Evolutionary conservation across 2,329 filamentous ascomycete species (phyloP).

Genomic region (Fusarium pseudonygamai): DNA sequence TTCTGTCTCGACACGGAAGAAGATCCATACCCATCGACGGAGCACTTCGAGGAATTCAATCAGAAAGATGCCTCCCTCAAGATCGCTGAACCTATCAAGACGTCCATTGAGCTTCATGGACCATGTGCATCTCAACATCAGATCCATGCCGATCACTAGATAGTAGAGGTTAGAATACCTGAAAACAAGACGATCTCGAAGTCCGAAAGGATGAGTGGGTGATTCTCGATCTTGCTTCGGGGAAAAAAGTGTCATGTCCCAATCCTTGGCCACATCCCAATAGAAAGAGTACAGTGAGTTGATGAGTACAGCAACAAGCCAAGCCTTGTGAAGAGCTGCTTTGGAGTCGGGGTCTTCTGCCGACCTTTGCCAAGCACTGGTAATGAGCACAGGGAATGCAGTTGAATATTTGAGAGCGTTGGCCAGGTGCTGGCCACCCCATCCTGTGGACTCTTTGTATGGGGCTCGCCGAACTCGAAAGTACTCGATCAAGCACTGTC

Average conservation of each 20-base stretch:
- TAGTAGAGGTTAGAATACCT: constrained; percentile 82
- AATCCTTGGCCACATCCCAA: constrained; percentile 97
- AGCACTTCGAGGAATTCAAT: constrained; percentile 88
- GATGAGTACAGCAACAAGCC: constrained; percentile 77
- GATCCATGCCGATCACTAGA: constrained; percentile 78
- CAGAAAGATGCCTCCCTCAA: constrained; percentile 88
- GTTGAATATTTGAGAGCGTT: constrained; percentile 96
- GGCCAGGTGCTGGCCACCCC: constrained; percentile 87
- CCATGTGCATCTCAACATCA: constrained; percentile 90
- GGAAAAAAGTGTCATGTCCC: constrained; percentile 89
- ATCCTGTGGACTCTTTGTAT: constrained; percentile 67
- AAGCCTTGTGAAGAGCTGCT: constrained; percentile 62
- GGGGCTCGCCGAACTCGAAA: constrained; percentile 71
- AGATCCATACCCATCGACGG: constrained; percentile 95
- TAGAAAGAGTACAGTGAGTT: constrained; percentile 98
- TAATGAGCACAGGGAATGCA: constrained; percentile 89
- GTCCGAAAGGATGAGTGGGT: constrained; percentile 76
- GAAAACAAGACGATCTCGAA: constrained; percentile 80
- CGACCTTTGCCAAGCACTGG: constrained; percentile 78
- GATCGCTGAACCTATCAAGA: constrained; percentile 84
- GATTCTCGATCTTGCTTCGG: constrained; percentile 64
- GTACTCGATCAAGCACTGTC: constrained; percentile 93
- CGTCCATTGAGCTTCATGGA: constrained; percentile 85
- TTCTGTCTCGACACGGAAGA: constrained; percentile 94
- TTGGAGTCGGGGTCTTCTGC: constrained; percentile 55